These are phyloP conservation scores for Pistacia atlantica DNA, from an alignment of 345 rosid species.

Conservation along the genomic window DNA sequence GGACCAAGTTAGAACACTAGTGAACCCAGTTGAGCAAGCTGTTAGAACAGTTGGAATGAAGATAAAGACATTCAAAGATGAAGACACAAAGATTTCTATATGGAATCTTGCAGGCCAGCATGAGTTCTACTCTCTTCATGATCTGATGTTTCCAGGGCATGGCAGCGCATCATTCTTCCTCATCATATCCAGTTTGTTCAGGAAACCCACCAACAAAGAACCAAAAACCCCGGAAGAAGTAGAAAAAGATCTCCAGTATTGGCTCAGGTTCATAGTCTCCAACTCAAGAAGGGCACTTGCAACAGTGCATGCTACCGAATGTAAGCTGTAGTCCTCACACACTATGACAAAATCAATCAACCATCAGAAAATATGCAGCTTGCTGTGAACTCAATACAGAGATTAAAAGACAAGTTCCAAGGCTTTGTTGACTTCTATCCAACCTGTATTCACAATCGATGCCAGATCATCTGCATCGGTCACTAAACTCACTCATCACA, in stretches of 20 bases:
- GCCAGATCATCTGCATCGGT: conserved; percentile 88
- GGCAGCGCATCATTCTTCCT: conserved; percentile 83
- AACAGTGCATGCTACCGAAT: conserved; percentile 82
- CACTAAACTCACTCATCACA: conserved; percentile 70
- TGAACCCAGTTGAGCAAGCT: conserved; percentile 89
- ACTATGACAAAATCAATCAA: conserved; percentile 64
- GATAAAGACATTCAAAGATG: conserved; percentile 78
- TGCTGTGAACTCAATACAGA: conserved; percentile 57
- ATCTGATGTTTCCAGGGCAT: conserved; percentile 90
- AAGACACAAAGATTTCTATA: conserved; percentile 76
- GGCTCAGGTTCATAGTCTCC: conserved; percentile 89
- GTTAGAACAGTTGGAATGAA: conserved; percentile 83
- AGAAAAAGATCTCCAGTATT: conserved; percentile 86
- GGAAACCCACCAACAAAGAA: conserved; percentile 79
- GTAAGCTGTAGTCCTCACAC: conserved; percentile 82
- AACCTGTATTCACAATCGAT: conserved; percentile 86
- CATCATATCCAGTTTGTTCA: conserved; percentile 77
- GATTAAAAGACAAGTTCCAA: conserved; percentile 70
- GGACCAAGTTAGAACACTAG: conserved; percentile 76
- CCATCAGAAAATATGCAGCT: conserved; percentile 63
- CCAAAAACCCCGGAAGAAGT: conserved; percentile 72
- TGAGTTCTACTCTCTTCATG: conserved; percentile 83
- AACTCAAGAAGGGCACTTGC: conserved; percentile 74
- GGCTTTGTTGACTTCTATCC: conserved; percentile 82
- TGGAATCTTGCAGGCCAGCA: conserved; percentile 97